Conservation (phyloP, 2,329 filamentous ascomycete species). For the Apiospora sp. region DNA sequence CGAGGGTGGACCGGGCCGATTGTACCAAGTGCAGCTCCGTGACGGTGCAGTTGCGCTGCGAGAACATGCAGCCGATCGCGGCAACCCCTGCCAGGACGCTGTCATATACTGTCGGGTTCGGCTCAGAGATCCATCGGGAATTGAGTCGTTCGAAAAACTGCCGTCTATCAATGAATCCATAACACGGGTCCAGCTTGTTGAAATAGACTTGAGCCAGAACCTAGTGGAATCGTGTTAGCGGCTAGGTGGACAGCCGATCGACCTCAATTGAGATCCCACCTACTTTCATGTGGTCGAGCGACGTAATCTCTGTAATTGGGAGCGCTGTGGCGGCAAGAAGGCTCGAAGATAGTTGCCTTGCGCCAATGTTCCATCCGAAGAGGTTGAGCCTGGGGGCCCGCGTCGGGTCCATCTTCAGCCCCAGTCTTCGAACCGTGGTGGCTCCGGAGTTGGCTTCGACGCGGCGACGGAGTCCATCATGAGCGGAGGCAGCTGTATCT, state of each 20-base stretch:
- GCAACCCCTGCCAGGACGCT: constrained; percentile 62
- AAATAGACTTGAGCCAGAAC: constrained; percentile 57
- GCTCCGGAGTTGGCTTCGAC: constrained; percentile 66
- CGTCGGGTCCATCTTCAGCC: constrained; percentile 59
- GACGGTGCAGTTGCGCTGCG: constrained; percentile 47
- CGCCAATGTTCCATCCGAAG: constrained; percentile 62
- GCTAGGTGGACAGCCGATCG: neutral
- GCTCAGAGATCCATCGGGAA: constrained; percentile 43
- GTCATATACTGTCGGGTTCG: constrained; percentile 48
- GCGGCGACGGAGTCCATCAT: constrained; percentile 46
- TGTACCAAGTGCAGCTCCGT: constrained; percentile 56
- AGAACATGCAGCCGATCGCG: constrained; percentile 61
- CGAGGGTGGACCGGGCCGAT: constrained; percentile 54
- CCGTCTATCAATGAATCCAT: constrained; percentile 55
- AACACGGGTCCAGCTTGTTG: constrained; percentile 59
- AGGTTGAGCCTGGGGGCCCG: constrained; percentile 61
- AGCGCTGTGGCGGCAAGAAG: constrained; percentile 28
- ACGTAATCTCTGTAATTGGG: constrained; percentile 54
- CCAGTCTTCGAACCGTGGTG: constrained; percentile 61
- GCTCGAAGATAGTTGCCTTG: constrained; percentile 36
- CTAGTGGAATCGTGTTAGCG: neutral
- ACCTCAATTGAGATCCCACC: neutral
- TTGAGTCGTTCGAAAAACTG: constrained; percentile 42
- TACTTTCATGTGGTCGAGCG: constrained; percentile 54
- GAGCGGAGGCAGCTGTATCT: constrained; percentile 23